Conservation (phyloP, 345 rosid genomes). For the Citrus mangshanensis region DNA sequence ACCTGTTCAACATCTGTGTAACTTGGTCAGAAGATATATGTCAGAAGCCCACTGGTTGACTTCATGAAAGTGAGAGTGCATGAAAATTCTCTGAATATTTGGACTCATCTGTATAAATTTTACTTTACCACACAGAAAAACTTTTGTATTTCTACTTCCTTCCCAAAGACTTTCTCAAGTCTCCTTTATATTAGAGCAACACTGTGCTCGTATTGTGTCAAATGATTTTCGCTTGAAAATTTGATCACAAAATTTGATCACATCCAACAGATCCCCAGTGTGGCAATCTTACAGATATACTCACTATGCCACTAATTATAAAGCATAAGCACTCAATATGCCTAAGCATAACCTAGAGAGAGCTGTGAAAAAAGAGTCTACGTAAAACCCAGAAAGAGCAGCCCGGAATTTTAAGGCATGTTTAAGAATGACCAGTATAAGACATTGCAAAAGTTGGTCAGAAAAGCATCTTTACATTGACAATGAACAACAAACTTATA, state of each 20-base stretch:
- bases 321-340: neutral
- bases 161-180: neutral
- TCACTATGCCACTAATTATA: neutral
- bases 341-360: neutral
- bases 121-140: neutral
- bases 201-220: neutral
- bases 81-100: neutral
- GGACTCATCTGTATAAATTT: neutral
- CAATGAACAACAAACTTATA: neutral
- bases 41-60: neutral
- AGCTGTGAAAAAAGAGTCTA: neutral
- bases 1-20: neutral
- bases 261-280: neutral
- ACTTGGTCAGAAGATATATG: neutral
- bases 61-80: neutral
- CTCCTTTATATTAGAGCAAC: neutral
- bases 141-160: neutral
- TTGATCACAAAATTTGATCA: neutral
- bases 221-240: neutral
- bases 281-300: neutral
- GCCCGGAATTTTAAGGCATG: neutral
- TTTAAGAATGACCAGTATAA: neutral
- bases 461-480: neutral
- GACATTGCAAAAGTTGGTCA: neutral
- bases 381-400: neutral